Evolutionary conservation across 2,329 filamentous ascomycete species (phyloP), one percentile per base, ranked within the genome.

Genomic region (Ophiostoma quercus): DNA sequence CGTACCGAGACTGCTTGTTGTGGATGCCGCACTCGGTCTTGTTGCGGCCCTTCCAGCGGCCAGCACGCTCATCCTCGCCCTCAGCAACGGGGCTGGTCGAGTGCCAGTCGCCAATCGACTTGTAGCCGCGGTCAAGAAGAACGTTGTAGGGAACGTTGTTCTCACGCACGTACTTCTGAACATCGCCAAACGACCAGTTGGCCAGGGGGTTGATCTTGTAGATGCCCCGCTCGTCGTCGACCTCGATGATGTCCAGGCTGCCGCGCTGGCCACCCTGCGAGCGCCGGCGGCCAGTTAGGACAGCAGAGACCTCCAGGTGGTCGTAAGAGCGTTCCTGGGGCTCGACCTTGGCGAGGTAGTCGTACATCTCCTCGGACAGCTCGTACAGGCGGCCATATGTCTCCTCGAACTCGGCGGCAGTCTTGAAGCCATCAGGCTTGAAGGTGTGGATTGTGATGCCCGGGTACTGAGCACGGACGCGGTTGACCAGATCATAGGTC

Each of bases 21-120:
- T 99, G 95, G 77, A 99, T 98, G 66, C 95, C 95, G 79, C 95
- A 99, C 83, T 99, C 95, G 19, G 93, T 96, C 89, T 99, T 99
- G 76, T 85, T 83, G 80, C 93, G 91, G 72, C 95, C 95, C 86
- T 97, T 97, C 95, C 95, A 99, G 75, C 95, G 90, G 71, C 95
- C 95, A 9, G 95, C 91, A 68, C 95, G 90, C 87, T 99, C 95
- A 76, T 98, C 95, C 81, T 99, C 95, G 74, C 92, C 92, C 71
- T 94, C 92, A 73, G 85, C 88, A 72, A 98, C 93, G 14, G 95
- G 94, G 75, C 88, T 90, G 3, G 95, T 99, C 67, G 93, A 97
- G 85, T 99, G 95, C 92, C 94, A 98, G 84, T 99, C 95, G 72
- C 95, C 95, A 73, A 99, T 86, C 74, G 92, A 97, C 86, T 98